Evolutionary conservation across 1,284 basidiomycete species (phyloP).

Genomic region (Abortiporus biennis): DNA sequence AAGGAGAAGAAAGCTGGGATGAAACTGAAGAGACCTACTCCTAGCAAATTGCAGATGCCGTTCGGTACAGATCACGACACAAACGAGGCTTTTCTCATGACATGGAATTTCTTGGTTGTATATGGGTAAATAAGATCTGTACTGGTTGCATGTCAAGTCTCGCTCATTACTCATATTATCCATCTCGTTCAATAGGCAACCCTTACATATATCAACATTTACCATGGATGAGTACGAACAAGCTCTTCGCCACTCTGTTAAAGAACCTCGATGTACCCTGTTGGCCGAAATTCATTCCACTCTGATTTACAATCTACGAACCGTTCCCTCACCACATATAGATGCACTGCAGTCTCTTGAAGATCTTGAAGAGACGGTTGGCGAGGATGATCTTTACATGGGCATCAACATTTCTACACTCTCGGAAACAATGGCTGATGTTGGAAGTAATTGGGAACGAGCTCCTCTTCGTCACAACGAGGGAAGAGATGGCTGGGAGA

Average conservation of each 20-base stretch:
- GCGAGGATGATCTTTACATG: conserved; percentile 29
- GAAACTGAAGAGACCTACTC: conserved; percentile 63
- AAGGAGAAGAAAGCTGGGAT: conserved; percentile 76
- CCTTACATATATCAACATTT: conserved; percentile 85
- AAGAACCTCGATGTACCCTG: conserved; percentile 69
- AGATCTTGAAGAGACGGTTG: conserved; percentile 39
- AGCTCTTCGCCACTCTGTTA: conserved; percentile 72
- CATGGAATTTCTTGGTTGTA: conserved; percentile 90
- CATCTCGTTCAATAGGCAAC: too few species aligned
- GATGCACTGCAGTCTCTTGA: conserved; percentile 61
- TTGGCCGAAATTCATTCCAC: conserved; percentile 86
- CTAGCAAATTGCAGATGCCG: conserved; percentile 60
- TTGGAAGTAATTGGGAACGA: conserved; percentile 79
- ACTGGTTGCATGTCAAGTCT: too few species aligned
- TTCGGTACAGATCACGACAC: conserved; percentile 66
- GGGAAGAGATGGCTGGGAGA: conserved; percentile 77
- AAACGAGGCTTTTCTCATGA: conserved; percentile 83
- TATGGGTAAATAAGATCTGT: conserved; percentile 85
- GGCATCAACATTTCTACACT: conserved; percentile 58
- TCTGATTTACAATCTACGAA: conserved; percentile 85
- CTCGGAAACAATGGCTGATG: conserved; percentile 57
- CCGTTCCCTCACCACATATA: conserved; percentile 66
- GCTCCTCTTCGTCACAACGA: conserved; percentile 62
- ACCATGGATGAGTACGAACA: conserved; percentile 92
- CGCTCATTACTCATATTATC: too few species aligned